A percentile compares a stretch with the other conserved stretches of the same genome.
Evolutionary conservation across 768 basidiomycete species (phyloP).

Genomic region (Leccinellum albellum): DNA sequence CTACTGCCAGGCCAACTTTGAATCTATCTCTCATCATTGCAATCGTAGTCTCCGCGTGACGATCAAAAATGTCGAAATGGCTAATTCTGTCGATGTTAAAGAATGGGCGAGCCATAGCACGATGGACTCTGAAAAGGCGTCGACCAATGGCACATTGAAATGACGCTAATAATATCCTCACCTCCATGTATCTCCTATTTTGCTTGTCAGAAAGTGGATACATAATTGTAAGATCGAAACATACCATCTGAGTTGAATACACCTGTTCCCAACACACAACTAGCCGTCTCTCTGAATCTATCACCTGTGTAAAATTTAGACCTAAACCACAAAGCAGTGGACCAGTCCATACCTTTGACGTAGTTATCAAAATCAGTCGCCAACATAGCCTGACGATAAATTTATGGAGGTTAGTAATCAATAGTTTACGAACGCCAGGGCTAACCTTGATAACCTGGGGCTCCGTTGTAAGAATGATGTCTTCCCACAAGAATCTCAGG

Average conservation of each 20-base stretch:
- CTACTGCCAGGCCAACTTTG: slow-evolving; percentile 45
- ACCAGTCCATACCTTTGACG: slow-evolving; percentile 36
- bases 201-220: slow-evolving; percentile 1
- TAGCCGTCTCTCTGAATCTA: slow-evolving; percentile 28
- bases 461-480: slow-evolving; percentile 44
- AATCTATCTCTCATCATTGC: slow-evolving; percentile 42
- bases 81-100: slow-evolving; percentile 59
- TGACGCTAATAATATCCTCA: slow-evolving; percentile 23
- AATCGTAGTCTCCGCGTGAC: slow-evolving; percentile 49
- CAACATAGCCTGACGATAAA: slow-evolving; percentile 32
- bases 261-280: slow-evolving; percentile 44
- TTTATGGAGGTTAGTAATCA: neutral
- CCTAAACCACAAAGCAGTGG: neutral
- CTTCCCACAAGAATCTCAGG: slow-evolving; percentile 46
- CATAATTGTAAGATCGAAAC: neutral
- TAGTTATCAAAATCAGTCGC: slow-evolving; percentile 42
- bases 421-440: neutral
- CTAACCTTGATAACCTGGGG: slow-evolving; percentile 46
- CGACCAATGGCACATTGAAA: neutral
- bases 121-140: slow-evolving; percentile 48
- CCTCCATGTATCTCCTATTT: slow-evolving; percentile 68
- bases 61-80: slow-evolving; percentile 60
- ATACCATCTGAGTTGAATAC: slow-evolving; percentile 55
- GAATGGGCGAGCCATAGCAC: slow-evolving; percentile 67
- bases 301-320: slow-evolving; percentile 24